A percentile compares a stretch with the other conserved stretches of the same genome.
phyloP scores from a whole-genome alignment of 768 basidiomycete species.

The Holtermannia corniformis region DNA sequence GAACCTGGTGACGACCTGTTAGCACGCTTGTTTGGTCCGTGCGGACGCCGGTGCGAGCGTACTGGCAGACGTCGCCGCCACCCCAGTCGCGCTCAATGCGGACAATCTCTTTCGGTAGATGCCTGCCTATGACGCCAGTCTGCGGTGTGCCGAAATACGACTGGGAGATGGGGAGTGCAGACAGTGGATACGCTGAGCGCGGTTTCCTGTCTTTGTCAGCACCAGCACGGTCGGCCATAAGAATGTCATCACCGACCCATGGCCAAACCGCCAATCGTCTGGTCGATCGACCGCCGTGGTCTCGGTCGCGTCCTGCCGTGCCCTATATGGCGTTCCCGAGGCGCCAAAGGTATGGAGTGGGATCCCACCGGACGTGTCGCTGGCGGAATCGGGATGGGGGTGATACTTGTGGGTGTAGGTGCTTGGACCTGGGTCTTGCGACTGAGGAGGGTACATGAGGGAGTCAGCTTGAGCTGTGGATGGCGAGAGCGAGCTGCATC shows the following conservation, averaged over 20 bases:
- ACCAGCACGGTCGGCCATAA: background rate
- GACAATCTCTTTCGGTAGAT: conserved; percentile 85
- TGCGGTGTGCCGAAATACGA: conserved; percentile 61
- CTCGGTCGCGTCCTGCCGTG: background rate
- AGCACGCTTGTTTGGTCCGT: background rate
- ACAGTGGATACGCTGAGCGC: conserved; percentile 28
- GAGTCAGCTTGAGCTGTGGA: too few species aligned
- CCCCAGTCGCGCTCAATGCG: conserved; percentile 86
- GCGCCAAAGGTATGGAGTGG: background rate
- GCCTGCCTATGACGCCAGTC: conserved; percentile 73
- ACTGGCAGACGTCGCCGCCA: conserved; percentile 77
- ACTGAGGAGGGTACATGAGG: background rate
- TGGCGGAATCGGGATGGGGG: background rate
- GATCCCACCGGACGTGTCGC: background rate
- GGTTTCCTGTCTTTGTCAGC: conserved; percentile 11
- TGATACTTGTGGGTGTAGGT: background rate
- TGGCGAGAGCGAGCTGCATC: too few species aligned
- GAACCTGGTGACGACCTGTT: conserved; percentile 46
- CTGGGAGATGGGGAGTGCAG: conserved; percentile 20
- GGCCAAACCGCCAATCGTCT: background rate
- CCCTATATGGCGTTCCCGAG: background rate
- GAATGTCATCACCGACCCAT: background rate
- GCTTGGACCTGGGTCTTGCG: background rate
- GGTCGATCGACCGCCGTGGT: background rate
- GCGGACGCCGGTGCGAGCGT: conserved; percentile 9